Base-by-base conservation (phyloP, 2,329 filamentous ascomycete genomes). In the Ophiosphaerella korrae region DNA sequence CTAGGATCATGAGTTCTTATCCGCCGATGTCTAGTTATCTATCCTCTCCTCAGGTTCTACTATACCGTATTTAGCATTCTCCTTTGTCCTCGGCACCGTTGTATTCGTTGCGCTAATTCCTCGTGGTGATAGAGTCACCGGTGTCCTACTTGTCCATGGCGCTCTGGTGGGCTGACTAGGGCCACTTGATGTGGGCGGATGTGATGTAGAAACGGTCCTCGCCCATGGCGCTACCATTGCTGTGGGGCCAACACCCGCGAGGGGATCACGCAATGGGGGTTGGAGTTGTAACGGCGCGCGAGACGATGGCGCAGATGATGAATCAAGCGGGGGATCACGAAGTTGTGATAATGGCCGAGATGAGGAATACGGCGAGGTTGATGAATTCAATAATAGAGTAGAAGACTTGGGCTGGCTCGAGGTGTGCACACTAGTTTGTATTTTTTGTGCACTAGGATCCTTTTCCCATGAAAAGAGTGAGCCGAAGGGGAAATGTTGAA, bases 401-500 rank as follows among this genome's bases (percentile, higher is more conserved):
- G 53, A 49, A 13, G 62, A 58, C 14, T 65, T 64, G 2, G 74
- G 74, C 45, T 76, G 74, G 31, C 59, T 72, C 1, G 66, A 53
- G 4, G 70, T 73, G 48, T 75, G 73, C 1, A 73, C 61, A 11
- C 67, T 73, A 11, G 64, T 58, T 32, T 64, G 60, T 7, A 71
- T 67, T 6, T 58, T 29, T 33, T 62, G 53, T 13, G 77, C 77
- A 7, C 66, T 58, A 0, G 77, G 74, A 53, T 81, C 77, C n/a
- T 63, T 57, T 56, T 78, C 74, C 77, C 78, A 81, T 33, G 60
- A 56, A 56, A 80, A 80, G 9, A 81, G 63, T n/a, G 77, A 78
- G 14, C 78, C 79, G 49, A 81, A 80, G 3, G 75, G 77, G 51
- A 81, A 97, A 74, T 99, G 94, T 75, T 99, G 94, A n/a, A 99